Base-by-base conservation (phyloP, 805 yeast species). In the Candida incommunis region DNA sequence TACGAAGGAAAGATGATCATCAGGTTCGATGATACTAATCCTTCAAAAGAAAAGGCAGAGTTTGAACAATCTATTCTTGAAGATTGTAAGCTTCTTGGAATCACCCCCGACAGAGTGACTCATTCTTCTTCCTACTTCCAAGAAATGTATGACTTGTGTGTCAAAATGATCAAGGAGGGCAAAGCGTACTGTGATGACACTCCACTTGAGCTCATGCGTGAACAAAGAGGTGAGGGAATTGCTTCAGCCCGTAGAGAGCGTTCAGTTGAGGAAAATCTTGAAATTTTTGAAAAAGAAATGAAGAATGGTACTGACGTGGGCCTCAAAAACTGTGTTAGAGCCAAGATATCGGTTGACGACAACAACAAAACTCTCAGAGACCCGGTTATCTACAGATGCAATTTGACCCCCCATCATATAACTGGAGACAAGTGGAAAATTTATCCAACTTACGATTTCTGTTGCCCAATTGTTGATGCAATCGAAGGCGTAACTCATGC, bases 171-270 rank as follows among this genome's bases (percentile, higher is more conserved):
- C 72, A 84, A 85, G 67, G 95, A 83, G 47, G 97, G 96, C 51
- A 81, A 84, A 54, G 98, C 98, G 40, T 92, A 92, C 70, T 84
- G 95, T 71, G 99, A 92, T 62, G 97, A 92, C 60, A 92, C 99
- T 41, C 84, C 88, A 44, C 76, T 78, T 56, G 97, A 90, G 60
- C 73, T 76, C 64, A 92, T 92, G 99, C 83, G 99, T 70, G 95
- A 88, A 61, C 95, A 92, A 73, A 84, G 99, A 75, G 86, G 85
- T 84, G 96, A 86, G 52, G 99, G 99, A 65, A 79, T 86, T 54
- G 81, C 94, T 46, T 83, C 95, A 43, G 79, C 75, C 42, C 82
- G 96, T 71, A 82, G 98, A 71, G 92, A 87, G 56, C 80, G 96
- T 66, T 58, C 90, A 20, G 82, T 90, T 43, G 96, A 90, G 65